These are phyloP conservation scores for Apiotrichum mycotoxinovorans DNA, from an alignment of 1,284 basidiomycete genomes.

Conservation along the genomic window DNA sequence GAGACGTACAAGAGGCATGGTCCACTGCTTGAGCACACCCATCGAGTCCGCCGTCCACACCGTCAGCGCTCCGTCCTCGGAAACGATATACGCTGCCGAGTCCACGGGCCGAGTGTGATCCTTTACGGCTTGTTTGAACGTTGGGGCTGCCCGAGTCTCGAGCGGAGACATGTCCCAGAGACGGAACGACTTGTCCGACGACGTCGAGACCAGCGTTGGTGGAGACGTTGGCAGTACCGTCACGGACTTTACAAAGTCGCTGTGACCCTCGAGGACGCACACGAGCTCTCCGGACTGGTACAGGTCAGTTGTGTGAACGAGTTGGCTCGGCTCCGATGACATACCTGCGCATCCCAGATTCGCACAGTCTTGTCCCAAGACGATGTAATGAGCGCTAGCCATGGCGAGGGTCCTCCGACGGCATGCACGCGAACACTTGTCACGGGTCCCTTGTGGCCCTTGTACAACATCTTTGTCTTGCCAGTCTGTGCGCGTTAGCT, in stretches of 20 bases:
- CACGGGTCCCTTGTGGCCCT: constrained; percentile 80
- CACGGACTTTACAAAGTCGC: constrained; percentile 81
- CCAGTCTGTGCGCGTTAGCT: constrained; percentile 60
- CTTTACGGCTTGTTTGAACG: constrained; percentile 52
- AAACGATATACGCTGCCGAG: constrained; percentile 45
- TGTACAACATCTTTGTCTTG: constrained; percentile 67
- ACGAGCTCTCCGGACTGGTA: constrained; percentile 63
- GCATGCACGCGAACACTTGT: constrained; percentile 67
- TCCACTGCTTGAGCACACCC: constrained; percentile 64
- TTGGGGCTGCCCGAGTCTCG: constrained; percentile 58
- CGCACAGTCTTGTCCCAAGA: constrained; percentile 91
- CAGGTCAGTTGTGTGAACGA: background rate
- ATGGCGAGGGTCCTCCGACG: constrained; percentile 28
- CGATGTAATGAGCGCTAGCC: constrained; percentile 63
- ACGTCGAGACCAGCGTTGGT: constrained; percentile 71
- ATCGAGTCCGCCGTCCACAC: constrained; percentile 81
- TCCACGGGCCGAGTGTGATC: constrained; percentile 30
- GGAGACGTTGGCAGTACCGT: constrained; percentile 59
- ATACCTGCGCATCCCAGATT: constrained; percentile 72
- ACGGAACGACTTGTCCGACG: constrained; percentile 84
- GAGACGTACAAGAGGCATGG: constrained; percentile 17
- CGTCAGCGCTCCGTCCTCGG: constrained; percentile 18
- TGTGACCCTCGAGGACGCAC: constrained; percentile 71
- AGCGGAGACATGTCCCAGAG: constrained; percentile 64
- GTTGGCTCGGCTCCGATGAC: constrained; percentile 30